Evolutionary conservation across 2,329 filamentous ascomycete genomes (phyloP).

Genomic region (Onygena corvina): DNA sequence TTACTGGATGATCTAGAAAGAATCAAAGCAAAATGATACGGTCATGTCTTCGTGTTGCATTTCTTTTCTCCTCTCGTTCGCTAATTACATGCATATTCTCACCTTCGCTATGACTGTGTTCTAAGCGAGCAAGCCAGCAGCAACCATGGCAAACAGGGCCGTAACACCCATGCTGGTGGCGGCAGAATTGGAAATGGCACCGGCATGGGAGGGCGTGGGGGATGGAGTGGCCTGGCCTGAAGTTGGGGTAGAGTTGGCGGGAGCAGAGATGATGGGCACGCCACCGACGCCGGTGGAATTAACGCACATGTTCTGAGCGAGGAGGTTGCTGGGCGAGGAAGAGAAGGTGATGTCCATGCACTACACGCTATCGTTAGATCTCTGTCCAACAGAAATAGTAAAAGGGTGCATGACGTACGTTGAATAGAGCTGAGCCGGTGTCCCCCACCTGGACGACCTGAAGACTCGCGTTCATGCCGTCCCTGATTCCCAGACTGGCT

Average conservation of each 20-base stretch:
- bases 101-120: neutral
- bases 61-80: no score
- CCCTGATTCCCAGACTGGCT: slow-evolving; percentile 20
- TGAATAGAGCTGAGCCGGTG: slow-evolving; percentile 35
- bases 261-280: slow-evolving; percentile 13
- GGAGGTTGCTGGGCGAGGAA: slow-evolving; percentile 23
- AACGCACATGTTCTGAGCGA: slow-evolving; percentile 27
- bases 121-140: neutral
- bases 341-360: slow-evolving; percentile 37
- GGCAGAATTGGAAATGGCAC: neutral
- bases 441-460: slow-evolving; percentile 36
- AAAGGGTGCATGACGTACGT: slow-evolving; percentile 28
- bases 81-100: no score
- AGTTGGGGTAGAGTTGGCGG: neutral
- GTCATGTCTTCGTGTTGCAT: no score
- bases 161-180: neutral
- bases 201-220: neutral
- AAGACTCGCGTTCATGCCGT: slow-evolving; percentile 33
- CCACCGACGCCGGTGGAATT: slow-evolving; percentile 33
- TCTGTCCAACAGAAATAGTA: neutral
- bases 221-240: neutral
- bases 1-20: no score
- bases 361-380: slow-evolving; percentile 17
- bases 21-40: no score
- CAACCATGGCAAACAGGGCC: neutral